Evolutionary conservation across 1,284 basidiomycete species (phyloP), one percentile per base, ranked within the genome.

Genomic region (Cutaneotrichosporon curvatum): DNA sequence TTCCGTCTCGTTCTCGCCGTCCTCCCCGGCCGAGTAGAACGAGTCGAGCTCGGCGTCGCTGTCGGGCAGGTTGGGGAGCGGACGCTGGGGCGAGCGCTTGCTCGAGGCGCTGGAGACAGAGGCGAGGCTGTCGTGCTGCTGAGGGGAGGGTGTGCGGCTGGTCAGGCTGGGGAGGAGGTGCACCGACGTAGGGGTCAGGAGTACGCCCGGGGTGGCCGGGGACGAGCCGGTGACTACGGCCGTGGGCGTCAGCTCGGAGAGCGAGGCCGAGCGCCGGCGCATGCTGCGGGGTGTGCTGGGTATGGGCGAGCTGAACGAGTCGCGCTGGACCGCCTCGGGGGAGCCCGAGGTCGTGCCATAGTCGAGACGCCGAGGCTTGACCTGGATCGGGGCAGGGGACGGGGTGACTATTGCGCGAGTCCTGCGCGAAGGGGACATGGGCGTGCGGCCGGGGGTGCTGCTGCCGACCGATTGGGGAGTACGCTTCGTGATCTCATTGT

Each of bases 131-230:
- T 34, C 14, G 32, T 34, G 11, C 32, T n/a, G 8, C 15, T 7
- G 8, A 6, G 38, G 38, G 23, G 40, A 41, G 11, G 40, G 40
- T 11, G 40, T 31, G 40, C 40, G 28, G 19, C 14, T 41, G 30
- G n/a, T 21, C 10, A 31, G n/a, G 10, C 23, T 30, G 10, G 40
- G 28, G 9, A 41, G 40, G 30, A 32, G 28, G 25, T 28, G 25
- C 3, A 34, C 25, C 35, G 42, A 44, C 22, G 35, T 37, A 23
- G 42, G 42, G 7, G 42, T 44, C 19, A 44, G 28, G 25, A 44
- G 42, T 25, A 44, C 41, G 23, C n/a, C n/a, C 15, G 37, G 37
- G 16, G 37, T 38, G 14, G 19, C 20, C 14, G 37, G 37, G 5
- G 32, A 34, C 9, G 32, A 34, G 9, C 32, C 16, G 14, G 32